Evolutionary conservation across 106 monocot genomes (phyloP), one percentile per base, ranked within the genome.

Genomic region (Dioscorea dumetorum): DNA sequence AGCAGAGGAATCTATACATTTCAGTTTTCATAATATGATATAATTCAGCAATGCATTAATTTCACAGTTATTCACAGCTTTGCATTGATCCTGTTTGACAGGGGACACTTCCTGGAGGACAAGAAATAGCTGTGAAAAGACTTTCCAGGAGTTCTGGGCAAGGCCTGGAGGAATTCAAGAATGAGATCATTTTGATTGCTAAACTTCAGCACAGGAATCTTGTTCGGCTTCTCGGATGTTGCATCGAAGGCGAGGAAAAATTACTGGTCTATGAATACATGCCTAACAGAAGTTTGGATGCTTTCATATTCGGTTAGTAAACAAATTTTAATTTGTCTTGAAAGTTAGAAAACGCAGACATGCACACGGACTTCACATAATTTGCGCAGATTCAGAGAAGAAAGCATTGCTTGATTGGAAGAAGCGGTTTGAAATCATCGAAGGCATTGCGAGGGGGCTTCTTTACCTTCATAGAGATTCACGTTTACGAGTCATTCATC

Each of bases 401-500:
- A 19, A 23, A 50, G 66, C 5, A 22, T 4, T 22, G 49, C 66
- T 66, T 22, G 48, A 49, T 22, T 71, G 71, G 71, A 61, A 17
- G 17, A 71, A 28, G 10, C 33, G 71, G 6, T 71, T 49, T 20
- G 24, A 50, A 7, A 61, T 71, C 12, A 71, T 71, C 17, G 61
- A 22, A 35, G 71, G 71, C 9, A 71, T 61, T 49, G 71, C 49
- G 28, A 21, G 61, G 18, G 71, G 71, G 35, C 61, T 71, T 9
- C 49, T 61, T 24, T 71, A 71, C 24, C 41, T 71, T 13, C 71
- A 71, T 15, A 49, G 61, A 22, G 60, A 60, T 61, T 71, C 61
- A 16, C 49, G 33, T 15, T 24, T 71, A 13, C 31, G 58, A 32
- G 17, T 71, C 31, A 49, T 71, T 18, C 71, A 71, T 28, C 41